Evolutionary conservation across 2,329 filamentous ascomycete genomes (phyloP), one percentile per base, ranked within the genome.

Genomic region (Arthrobotrys iridis): DNA sequence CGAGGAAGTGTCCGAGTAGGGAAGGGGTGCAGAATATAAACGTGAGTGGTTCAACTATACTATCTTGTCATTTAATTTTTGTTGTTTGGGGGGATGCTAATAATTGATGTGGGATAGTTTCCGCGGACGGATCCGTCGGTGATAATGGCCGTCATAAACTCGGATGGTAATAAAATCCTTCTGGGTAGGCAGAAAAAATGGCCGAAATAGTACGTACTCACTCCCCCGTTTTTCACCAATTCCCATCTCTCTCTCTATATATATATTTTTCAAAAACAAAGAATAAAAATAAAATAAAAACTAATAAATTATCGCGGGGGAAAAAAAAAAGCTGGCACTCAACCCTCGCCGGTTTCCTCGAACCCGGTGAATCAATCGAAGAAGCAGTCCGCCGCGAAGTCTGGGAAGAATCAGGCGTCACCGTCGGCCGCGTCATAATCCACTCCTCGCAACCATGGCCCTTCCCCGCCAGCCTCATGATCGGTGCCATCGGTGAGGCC

Each of bases 91-190:
- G 11, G 22, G 37, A 37, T 22, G 11, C 48, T 55, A 30, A 43
- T 30, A 26, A 13, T 20, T n/a, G n/a, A n/a, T 58, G 10, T 37
- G 30, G 15, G 97, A 62, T 90, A 87, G 80, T 98, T 97, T 85
- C 94, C 94, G 1, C 88, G 93, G 58, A 97, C 94, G 1, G 93
- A 97, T 79, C 93, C 93, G 0, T 96, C 93, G 26, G 93, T 98
- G 81, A 99, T 99, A 83, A 93, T 96, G 83, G 94, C 93, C 0
- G 90, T 97, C 8, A 88, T 98, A 30, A 96, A 91, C 62, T 86
- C 89, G 58, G 92, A 96, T 79, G 91, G 91, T 57, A 87, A 89
- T 78, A 88, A 88, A 76, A 84, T 97, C 40, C 87, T 99, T 5
- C 89, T 99, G 0, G 95, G 95, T 37, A 89, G 95, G 11, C 89